Conservation (phyloP, 2,329 filamentous ascomycete genomes). For the Monilinia fructigena region DNA sequence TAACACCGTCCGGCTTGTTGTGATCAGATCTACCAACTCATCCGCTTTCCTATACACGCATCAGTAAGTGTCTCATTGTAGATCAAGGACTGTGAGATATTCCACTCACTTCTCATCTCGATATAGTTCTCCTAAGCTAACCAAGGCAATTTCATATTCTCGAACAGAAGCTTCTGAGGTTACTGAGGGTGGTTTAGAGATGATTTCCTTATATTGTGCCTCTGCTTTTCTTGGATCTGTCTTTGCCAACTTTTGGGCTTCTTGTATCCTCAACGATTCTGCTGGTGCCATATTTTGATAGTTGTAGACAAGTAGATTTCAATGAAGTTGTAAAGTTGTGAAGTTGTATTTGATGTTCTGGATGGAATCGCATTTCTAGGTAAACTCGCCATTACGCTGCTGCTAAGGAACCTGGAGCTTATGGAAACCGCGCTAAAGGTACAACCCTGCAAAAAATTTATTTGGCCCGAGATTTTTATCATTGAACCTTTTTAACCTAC, state of each 20-base stretch:
- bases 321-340: conserved; percentile 3
- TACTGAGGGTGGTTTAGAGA: conserved; percentile 78
- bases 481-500: too few relatives aligned
- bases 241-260: conserved; percentile 83
- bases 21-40: conserved; percentile 86
- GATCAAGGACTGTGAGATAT: background rate
- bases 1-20: conserved; percentile 83
- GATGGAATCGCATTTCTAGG: conserved; percentile 28
- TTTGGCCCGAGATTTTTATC: conserved; percentile 22
- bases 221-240: conserved; percentile 81
- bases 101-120: conserved; percentile 73
- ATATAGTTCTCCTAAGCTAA: conserved; percentile 89
- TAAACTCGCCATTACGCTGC: conserved; percentile 24
- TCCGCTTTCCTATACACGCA: conserved; percentile 62
- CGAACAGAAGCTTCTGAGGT: conserved; percentile 81
- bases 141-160: conserved; percentile 86
- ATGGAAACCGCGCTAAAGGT: conserved; percentile 31
- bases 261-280: conserved; percentile 69
- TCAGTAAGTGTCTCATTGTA: conserved; percentile 35
- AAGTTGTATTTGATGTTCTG: conserved; percentile 27
- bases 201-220: conserved; percentile 82
- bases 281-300: conserved; percentile 52
- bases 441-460: conserved; percentile 30
- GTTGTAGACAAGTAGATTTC: conserved; percentile 26
- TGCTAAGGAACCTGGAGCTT: conserved; percentile 28